A percentile compares a stretch with the other conserved stretches of the same genome.
Evolutionary conservation across 768 basidiomycete species (phyloP).

Genomic region (Lactarius hengduanensis): DNA sequence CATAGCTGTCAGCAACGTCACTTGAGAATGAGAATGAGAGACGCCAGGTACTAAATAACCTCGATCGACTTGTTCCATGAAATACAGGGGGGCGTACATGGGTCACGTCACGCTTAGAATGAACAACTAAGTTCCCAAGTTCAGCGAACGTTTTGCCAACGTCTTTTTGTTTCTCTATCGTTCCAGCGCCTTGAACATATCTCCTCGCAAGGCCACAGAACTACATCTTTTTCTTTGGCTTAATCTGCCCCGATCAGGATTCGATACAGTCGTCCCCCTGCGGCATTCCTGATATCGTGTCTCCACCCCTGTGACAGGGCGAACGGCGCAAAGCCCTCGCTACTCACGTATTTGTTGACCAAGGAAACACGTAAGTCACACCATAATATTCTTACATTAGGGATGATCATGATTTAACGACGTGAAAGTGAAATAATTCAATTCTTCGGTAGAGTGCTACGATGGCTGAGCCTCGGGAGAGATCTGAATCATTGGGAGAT

Average conservation of each 20-base stretch:
- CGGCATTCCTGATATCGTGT: constrained; percentile 18
- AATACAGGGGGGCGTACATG: constrained; percentile 25
- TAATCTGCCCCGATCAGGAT: constrained; percentile 22
- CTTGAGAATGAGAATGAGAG: not conserved
- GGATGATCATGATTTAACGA: constrained; percentile 2
- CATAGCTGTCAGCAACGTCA: not conserved
- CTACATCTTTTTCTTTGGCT: not conserved
- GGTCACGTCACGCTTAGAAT: constrained; percentile 32
- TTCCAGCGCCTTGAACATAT: constrained; percentile 21
- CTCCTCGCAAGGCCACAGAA: constrained; percentile 7
- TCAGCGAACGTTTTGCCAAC: constrained; percentile 29
- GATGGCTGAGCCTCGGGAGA: constrained; percentile 31
- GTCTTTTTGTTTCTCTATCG: constrained; percentile 23
- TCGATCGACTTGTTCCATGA: constrained; percentile 5
- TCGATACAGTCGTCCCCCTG: constrained; percentile 8
- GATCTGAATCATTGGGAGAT: constrained; percentile 36
- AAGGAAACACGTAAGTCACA: constrained; percentile 17
- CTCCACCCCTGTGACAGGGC: constrained; percentile 8
- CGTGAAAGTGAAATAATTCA: constrained; percentile 10
- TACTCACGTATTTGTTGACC: constrained; percentile 8
- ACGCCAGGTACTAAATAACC: not conserved
- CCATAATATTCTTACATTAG: not conserved
- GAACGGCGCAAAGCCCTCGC: constrained; percentile 16
- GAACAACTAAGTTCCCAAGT: constrained; percentile 32
- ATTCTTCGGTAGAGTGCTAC: not conserved